Base-by-base conservation (phyloP, 2,329 filamentous ascomycete genomes). In the Pestalotiopsis sp. region DNA sequence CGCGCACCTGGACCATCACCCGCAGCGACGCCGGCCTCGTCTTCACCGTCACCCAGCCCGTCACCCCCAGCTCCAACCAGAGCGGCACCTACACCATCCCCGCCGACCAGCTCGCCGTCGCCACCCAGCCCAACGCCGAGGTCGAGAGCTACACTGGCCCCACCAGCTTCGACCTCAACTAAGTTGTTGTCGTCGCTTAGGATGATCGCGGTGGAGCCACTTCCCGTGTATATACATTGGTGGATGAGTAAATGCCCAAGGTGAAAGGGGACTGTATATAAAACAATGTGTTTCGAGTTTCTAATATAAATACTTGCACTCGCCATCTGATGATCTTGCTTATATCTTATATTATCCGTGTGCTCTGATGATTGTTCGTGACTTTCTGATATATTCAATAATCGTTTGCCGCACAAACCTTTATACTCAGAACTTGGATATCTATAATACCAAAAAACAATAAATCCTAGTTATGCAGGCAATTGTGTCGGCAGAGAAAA, bases 121-220 rank as follows among this genome's bases (percentile, higher is more conserved):
- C 60, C 38, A 52, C n/a, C 38, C 35, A 74, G 70, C 72, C 72
- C 66, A 77, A 76, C 66, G 76, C 72, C 35, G 64, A 65, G 57
- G 73, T 75, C 48, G 68, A 79, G 75, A 65, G 10, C 63, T 79
- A 79, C 72, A 72, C 64, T 22, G 77, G 77, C 65, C 65, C 77
- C 6, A 57, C 55, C 26, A 48, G 38, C 20, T 74, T 75, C 70
- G 63, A 69, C 71, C 67, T 72, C 44, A 52, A 24, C 44, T 52
- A 52, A 20, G 20, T 17, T 52, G 44, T 52, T 52, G 6, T 20
- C 44, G 17, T 20, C 17, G 30, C 30, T 9, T 35, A 7, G 30
- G 30, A 35, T 35, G 3, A 11, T 9, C 17, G n/a, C 17, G n/a
- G 44, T 52, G 9, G 44, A 52, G 17, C 44, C 10, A 9, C n/a